Base-by-base conservation (phyloP, 2,329 filamentous ascomycete species). In the Lasiodiplodia hormozganensis region DNA sequence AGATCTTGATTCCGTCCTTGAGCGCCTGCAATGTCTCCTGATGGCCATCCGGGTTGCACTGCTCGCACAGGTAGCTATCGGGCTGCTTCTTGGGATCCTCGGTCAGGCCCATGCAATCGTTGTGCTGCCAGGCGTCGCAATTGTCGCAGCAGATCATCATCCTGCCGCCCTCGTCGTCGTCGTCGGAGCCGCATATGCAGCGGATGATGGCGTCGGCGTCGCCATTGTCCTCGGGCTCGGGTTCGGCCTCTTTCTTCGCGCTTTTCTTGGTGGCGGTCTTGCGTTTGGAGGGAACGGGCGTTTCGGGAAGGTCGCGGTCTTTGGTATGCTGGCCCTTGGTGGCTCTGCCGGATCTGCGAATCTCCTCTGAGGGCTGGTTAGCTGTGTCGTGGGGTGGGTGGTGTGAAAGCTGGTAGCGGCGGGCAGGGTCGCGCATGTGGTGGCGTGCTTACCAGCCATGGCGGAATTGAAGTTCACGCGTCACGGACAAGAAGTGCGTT, bases 321-420 rank as follows among this genome's bases (percentile, higher is more conserved):
- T 97, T 97, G 31, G 89, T 91, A 81, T 98, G 94, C 76, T 97
- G 94, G 78, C 96, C 96, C 79, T 99, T 99, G 72, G 96, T 99
- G 75, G 95, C 94, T 76, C 96, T 92, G 72, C 96, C 94, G 53
- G 96, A 99, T 78, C 96, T 92, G 79, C 96, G 91, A 69, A 94
- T 92, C 87, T 97, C 95, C 72, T 91, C 89, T 79, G 72, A 72
- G 69, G 47, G 4, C 2, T 10, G 34, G 58, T 80, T 70, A 80
- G 78, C 72, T 70, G 70, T 34, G 68, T 67, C 62, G 62, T 57
- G 62, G 53, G 38, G 34, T 21, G 71, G 16, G 57, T 34, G 40
- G 62, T 53, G 70, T 65, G 71, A 65, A 72, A 70, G 70, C 52
- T 38, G 68, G 65, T 34, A 34, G 62, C 62, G 64, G 67, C 62